phyloP scores from a whole-genome alignment of 140 eudicot genomes.

The Erigeron philadelphicus region DNA sequence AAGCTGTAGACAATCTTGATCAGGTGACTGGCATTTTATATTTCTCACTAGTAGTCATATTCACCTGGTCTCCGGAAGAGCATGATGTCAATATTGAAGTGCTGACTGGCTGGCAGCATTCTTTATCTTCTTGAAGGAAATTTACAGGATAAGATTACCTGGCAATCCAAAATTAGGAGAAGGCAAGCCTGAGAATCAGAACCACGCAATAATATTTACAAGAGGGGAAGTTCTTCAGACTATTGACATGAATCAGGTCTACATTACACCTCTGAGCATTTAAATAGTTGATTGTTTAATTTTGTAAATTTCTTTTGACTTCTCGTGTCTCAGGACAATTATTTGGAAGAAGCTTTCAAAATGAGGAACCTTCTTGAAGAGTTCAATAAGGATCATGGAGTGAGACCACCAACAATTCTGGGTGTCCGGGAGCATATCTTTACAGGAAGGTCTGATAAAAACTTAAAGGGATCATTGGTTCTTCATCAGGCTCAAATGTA shows the following conservation, averaged over 20 bases:
- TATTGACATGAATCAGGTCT: constrained; percentile 96
- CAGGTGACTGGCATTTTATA: constrained; percentile 41
- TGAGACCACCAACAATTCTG: constrained; percentile 84
- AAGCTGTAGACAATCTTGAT: constrained; percentile 84
- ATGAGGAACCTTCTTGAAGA: constrained; percentile 99
- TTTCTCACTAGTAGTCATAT: constrained; percentile 9
- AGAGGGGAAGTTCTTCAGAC: constrained; percentile 99
- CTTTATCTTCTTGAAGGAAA: constrained; percentile 56
- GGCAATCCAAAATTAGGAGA: constrained; percentile 94
- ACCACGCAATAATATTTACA: constrained; percentile 83
- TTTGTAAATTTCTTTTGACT: too few relatives aligned
- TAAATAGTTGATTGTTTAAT: background rate
- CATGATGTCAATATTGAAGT: background rate
- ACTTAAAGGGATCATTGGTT: background rate
- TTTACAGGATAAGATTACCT: constrained; percentile 84
- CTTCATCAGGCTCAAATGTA: constrained; percentile 16
- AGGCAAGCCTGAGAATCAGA: constrained; percentile 99
- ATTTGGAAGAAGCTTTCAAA: constrained; percentile 97
- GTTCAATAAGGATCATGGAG: constrained; percentile 95
- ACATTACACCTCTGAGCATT: background rate
- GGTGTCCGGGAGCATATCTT: constrained; percentile 98
- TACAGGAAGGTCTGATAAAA: constrained; percentile 72
- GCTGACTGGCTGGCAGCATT: constrained; percentile 25
- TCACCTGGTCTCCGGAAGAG: background rate
- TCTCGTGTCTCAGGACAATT: constrained; percentile 58